Evolutionary conservation across 768 basidiomycete genomes (phyloP), one percentile per base, ranked within the genome.

Genomic region (Lactarius hatsudake): DNA sequence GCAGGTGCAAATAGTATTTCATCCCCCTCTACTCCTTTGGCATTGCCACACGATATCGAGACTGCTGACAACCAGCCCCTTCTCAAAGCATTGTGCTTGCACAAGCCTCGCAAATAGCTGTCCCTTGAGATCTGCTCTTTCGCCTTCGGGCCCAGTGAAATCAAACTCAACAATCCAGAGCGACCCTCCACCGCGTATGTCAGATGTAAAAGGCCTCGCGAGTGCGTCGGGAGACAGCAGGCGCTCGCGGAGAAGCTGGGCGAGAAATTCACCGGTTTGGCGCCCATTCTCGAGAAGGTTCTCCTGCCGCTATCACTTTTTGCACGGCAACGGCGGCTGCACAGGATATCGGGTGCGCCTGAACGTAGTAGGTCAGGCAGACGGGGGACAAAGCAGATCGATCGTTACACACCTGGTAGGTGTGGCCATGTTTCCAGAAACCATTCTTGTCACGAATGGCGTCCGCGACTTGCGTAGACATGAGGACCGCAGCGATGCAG

Each of bases 111-210:
- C 91, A 71, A 94, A 91, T 40, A 75, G 74, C 59, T 82, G 68
- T 3, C 81, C 83, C 69, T 81, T 80, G 66, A 90, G 81, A 66
- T 86, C 79, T 20, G 85, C 59, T 20, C 76, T 74, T 42, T 76
- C 64, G 12, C 80, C 81, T 64, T 81, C 79, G 17, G 76, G 74
- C 18, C 74, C 75, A 5, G 81, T 80, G 69, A 90, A 86, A 71
- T 93, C 90, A 68, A 93, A 94, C 74, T 95, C 93, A 63, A 95
- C 78, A 36, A 80, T 87, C 89, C 90, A 94, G 79, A 94, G 92
- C 30, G 87, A 83, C 38, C 94, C 94, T n/a, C 86, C 86, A 15
- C 94, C 94, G 38, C 94, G 88, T 66, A 94, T 85, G 74, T 94
- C 92, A 72, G 88, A 91, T 6, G 84, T 83, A 74, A 83, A 89